Evolutionary conservation across 177 flowering plant genomes (phyloP), one percentile per base, ranked within the genome.

Genomic region (Vitis hybrid): DNA sequence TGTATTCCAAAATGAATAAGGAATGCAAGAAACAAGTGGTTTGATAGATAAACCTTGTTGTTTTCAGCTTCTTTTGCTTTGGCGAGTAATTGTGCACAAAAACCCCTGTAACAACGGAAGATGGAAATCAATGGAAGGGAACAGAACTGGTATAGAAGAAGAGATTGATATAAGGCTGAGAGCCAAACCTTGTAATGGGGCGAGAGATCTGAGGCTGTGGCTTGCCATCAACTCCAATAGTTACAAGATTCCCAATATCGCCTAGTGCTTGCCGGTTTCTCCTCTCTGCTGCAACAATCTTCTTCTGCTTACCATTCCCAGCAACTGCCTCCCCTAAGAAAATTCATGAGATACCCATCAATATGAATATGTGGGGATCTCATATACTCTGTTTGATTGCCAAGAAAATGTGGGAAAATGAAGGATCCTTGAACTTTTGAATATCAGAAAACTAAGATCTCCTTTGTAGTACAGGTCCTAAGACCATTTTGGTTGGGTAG

Each of bases 181-280:
- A 39, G 6, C 57, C 51, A 31, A 7, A 87, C 89, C 89, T 87
- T 62, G 94, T 88, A 26, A 87, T 66, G 6, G 91, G 94, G 22
- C 94, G 87, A 70, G 73, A 45, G 20, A 79, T 54, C 61, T 73
- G 82, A 22, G 79, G 73, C 58, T 63, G 79, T 22, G 79, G 82
- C 77, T 87, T 88, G 59, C 76, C 80, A 12, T 86, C 90, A 1
- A 49, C 61, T 10, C 68, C 83, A 57, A 71, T 63, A 55, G 78
- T 71, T 3, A 84, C 93, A 4, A 88, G 68, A 79, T 92, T 92
- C 0, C 92, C 93, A n/a, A 90, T 92, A 69, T 92, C 97, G 11
- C 89, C 92, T 2, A 92, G 83, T 5, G 85, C 90, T 48, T 76
- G 72, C 18, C 97, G 84, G 68, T 78, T 82, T 50, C 83, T 85